A percentile compares a stretch with the other conserved stretches of the same genome.
phyloP scores from a whole-genome alignment of 2,329 filamentous ascomycete genomes.

The Amesomyces nigricolor region DNA sequence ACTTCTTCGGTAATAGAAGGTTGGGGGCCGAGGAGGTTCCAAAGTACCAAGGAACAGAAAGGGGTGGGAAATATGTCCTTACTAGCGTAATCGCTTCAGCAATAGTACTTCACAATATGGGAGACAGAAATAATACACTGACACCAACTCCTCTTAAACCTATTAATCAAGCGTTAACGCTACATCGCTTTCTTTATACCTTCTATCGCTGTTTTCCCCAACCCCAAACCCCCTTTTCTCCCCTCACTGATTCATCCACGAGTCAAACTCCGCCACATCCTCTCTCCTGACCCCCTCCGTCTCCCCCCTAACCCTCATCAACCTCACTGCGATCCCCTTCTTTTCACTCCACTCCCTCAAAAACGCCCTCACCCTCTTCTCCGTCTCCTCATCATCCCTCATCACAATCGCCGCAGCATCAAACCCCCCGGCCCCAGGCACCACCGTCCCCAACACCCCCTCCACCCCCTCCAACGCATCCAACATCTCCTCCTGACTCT shows the following conservation, averaged over 20 bases:
- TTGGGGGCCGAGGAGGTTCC: too few species aligned
- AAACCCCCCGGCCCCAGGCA: conserved; percentile 89
- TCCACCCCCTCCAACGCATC: conserved; percentile 64
- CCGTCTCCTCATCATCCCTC: conserved; percentile 62
- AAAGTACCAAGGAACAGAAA: too few species aligned
- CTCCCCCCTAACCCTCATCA: conserved; percentile 66
- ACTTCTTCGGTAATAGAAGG: neutral
- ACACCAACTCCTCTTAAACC: neutral
- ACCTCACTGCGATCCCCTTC: conserved; percentile 57
- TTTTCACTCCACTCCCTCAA: conserved; percentile 59
- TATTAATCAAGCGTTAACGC: too few species aligned
- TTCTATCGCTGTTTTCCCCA: too few species aligned
- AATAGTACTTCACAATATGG: neutral
- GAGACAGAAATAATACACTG: neutral
- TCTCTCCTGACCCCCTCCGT: conserved; percentile 59
- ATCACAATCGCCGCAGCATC: conserved; percentile 83
- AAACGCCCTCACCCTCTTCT: conserved; percentile 54
- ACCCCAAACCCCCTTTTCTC: neutral
- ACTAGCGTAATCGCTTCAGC: neutral
- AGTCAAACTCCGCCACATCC: conserved; percentile 38
- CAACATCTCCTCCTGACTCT: conserved; percentile 75
- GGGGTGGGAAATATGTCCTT: neutral
- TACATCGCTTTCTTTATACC: too few species aligned
- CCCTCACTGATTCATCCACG: conserved; percentile 35
- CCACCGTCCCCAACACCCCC: conserved; percentile 85